phyloP scores from a whole-genome alignment of 176 grass and related monocot species.

The Hordeum marinum region DNA sequence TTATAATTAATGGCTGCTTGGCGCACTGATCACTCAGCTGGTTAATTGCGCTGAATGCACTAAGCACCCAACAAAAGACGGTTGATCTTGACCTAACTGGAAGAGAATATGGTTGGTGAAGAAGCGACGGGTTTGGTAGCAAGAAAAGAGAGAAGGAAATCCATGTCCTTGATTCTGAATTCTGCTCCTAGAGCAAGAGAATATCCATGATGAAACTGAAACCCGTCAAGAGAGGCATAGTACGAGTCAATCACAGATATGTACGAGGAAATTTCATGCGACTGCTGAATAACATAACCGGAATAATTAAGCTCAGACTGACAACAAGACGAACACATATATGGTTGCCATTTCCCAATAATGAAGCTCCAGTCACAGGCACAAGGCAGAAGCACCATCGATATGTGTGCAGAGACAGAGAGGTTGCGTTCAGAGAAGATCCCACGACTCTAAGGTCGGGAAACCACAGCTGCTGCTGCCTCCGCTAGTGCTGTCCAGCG shows the following conservation, averaged over 20 bases:
- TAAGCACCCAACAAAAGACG: neutral
- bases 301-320: neutral
- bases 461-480: neutral
- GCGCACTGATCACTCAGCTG: neutral
- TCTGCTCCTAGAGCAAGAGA: neutral
- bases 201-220: neutral
- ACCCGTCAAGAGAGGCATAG: neutral
- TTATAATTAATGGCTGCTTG: neutral
- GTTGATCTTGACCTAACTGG: neutral
- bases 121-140: neutral
- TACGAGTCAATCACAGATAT: neutral
- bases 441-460: constrained; percentile 49
- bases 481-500: neutral
- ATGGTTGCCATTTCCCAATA: neutral
- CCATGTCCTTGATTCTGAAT: neutral
- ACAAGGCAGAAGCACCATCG: neutral
- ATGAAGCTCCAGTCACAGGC: neutral
- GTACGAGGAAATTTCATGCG: neutral
- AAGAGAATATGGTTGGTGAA: constrained; percentile 3
- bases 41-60: neutral
- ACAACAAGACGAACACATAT: neutral
- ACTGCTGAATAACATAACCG: neutral
- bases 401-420: neutral
- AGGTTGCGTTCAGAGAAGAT: neutral
- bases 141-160: neutral